Evolutionary conservation across 2,329 filamentous ascomycete genomes (phyloP).

Genomic region (Tricladium varicosporioides): DNA sequence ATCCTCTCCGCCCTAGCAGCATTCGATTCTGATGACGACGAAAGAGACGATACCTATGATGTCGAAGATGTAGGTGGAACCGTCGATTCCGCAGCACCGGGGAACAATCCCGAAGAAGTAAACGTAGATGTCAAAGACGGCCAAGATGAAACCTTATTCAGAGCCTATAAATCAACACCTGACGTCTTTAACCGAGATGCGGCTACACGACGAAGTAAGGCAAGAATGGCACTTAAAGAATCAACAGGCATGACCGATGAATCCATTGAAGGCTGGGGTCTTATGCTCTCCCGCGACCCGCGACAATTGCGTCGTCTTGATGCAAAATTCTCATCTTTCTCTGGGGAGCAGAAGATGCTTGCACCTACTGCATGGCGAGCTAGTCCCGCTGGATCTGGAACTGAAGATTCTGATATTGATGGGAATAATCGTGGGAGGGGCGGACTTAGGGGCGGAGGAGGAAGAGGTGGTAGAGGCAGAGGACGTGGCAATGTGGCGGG

Average conservation of each 20-base stretch:
- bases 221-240: conserved; percentile 62
- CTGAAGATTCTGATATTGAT: conserved; percentile 54
- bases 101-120: conserved; percentile 45
- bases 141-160: conserved; percentile 72
- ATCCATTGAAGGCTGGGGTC: conserved; percentile 87
- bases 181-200: conserved; percentile 70
- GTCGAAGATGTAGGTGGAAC: conserved; percentile 87
- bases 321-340: conserved; percentile 63
- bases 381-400: conserved; percentile 51
- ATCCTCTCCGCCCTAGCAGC: conserved; percentile 84
- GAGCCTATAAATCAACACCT: conserved; percentile 63
- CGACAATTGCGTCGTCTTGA: conserved; percentile 68
- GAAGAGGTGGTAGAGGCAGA: conserved; percentile 48
- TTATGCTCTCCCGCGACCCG: conserved; percentile 78
- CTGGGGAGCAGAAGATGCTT: conserved; percentile 64
- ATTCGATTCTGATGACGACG: conserved; percentile 93
- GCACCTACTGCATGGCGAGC: conserved; percentile 64
- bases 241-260: conserved; percentile 92
- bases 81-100: conserved; percentile 65
- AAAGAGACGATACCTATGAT: conserved; percentile 96
- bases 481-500: conserved; percentile 62
- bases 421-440: conserved; percentile 45
- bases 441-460: conserved; percentile 42
- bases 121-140: conserved; percentile 40
- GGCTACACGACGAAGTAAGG: conserved; percentile 62